Evolutionary conservation across 139 green algal species (phyloP).

Genomic region (Coelastrella sp.): DNA sequence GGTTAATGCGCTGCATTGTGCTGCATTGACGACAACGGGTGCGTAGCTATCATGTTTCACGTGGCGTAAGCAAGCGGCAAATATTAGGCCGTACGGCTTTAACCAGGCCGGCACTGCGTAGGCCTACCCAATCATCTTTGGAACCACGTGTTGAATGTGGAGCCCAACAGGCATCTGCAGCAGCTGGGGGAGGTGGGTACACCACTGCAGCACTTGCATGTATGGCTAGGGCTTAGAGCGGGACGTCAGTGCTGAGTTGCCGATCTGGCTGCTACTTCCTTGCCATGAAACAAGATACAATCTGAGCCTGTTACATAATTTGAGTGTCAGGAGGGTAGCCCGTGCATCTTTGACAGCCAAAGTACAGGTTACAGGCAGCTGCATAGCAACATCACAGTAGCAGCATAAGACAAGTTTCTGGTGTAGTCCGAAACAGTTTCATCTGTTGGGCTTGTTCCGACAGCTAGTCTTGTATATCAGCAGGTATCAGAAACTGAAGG

Average conservation of each 20-base stretch:
- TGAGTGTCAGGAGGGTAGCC: no score
- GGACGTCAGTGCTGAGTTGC: no score
- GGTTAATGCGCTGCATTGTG: not conserved
- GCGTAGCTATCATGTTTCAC: not conserved
- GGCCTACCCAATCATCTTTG: not conserved
- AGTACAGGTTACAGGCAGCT: not conserved
- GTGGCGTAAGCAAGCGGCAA: not conserved
- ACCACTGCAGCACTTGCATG: not conserved
- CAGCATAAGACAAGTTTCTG: not conserved
- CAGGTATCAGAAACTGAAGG: not conserved
- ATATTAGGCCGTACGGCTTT: not conserved
- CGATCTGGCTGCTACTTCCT: no score
- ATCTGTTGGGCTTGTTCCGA: no score
- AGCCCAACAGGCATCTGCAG: constrained; percentile 74
- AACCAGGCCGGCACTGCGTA: not conserved
- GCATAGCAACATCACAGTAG: not conserved
- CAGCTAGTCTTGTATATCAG: not conserved
- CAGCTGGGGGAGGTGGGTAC: constrained; percentile 62
- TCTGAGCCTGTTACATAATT: no score
- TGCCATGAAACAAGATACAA: no score
- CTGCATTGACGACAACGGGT: not conserved
- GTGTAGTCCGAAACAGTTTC: no score
- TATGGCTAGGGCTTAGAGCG: no score
- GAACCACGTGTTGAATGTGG: constrained; percentile 54
- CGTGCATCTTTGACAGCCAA: no score